Percentiles rank a stretch among this genome's conserved stretches.
These are phyloP conservation scores for Cucurbita ficifolia DNA, from an alignment of 306 rosid species.

Conservation along the genomic window DNA sequence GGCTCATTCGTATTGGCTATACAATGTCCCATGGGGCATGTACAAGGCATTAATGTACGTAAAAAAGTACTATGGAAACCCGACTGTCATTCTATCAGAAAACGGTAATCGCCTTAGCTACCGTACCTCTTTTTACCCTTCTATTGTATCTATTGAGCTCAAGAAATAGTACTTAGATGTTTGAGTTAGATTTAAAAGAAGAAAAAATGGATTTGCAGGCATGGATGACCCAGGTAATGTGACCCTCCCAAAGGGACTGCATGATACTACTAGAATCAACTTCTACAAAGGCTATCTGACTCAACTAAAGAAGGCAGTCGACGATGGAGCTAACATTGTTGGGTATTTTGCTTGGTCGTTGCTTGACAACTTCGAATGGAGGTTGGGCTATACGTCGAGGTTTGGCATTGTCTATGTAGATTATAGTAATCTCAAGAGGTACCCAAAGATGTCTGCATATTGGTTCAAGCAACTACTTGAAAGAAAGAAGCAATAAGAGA, in stretches of 20 bases:
- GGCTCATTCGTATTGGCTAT: constrained; percentile 82
- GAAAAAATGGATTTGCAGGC: constrained; percentile 23
- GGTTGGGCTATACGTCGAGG: constrained; percentile 79
- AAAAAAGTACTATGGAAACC: constrained; percentile 69
- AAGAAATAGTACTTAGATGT: neutral
- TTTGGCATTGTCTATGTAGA: constrained; percentile 86
- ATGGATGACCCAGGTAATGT: constrained; percentile 73
- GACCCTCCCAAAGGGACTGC: constrained; percentile 40
- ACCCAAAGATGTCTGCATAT: constrained; percentile 81
- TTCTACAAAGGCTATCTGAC: constrained; percentile 48
- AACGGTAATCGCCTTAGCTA: constrained; percentile 34
- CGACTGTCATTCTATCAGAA: constrained; percentile 64
- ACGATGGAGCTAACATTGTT: constrained; percentile 58
- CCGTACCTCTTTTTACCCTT: no score
- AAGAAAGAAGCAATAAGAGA: constrained; percentile 26
- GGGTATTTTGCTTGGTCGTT: constrained; percentile 91
- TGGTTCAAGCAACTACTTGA: constrained; percentile 63
- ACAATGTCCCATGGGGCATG: constrained; percentile 96
- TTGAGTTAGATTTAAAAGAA: neutral
- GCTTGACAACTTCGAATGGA: constrained; percentile 93
- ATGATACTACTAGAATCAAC: constrained; percentile 60
- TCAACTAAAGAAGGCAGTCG: constrained; percentile 63
- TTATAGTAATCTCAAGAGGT: constrained; percentile 60
- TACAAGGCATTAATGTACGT: constrained; percentile 60
- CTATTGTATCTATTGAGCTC: neutral